Evolutionary conservation across 805 yeast species (phyloP), one percentile per base, ranked within the genome.

Genomic region (Candida adriatica): DNA sequence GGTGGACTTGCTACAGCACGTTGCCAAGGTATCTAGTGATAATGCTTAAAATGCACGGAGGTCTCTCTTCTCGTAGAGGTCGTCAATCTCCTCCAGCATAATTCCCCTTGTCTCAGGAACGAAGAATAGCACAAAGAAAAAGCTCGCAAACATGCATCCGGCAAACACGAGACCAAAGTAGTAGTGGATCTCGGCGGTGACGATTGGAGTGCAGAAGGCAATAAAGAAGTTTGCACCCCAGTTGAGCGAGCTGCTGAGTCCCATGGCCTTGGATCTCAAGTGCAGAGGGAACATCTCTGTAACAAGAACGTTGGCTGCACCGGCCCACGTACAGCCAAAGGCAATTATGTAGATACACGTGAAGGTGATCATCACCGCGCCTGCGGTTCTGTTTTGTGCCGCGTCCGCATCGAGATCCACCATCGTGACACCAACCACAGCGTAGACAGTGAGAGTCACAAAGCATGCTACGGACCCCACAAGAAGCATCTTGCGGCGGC

Each of bases 71-170:
- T 66, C 58, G 13, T 61, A 67, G 62, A 76, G 60, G 41, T 66
- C 73, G 51, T 82, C 85, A 39, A 83, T 83, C 56, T 83, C 85
- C 61, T 83, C 94, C 52, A 83, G 68, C 24, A 82, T 68, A 46
- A 82, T 68, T 31, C 92, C 90, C 64, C 78, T 80, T 30, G 94
- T 83, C 60, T 83, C 94, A 42, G 75, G 73, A 36, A 83, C 75
- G 43, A 70, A 67, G 63, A 83, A 62, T 5, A 70, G 64, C 16
- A 66, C 51, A 45, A 66, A 64, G 33, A 56, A 64, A 51, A 75
- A 42, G 17, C 54, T 46, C 16, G 43, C 59, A 22, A 69, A 48
- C 51, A 68, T 54, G 45, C 73, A 68, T 0, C 74, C 75, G 11
- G 69, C 51, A 33, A 57, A 57, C 10, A 77, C 73, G 46, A 67